Evolutionary conservation across 192 early-diverging fungal species (phyloP).

Genomic region (Rhizophlyctis rosea): DNA sequence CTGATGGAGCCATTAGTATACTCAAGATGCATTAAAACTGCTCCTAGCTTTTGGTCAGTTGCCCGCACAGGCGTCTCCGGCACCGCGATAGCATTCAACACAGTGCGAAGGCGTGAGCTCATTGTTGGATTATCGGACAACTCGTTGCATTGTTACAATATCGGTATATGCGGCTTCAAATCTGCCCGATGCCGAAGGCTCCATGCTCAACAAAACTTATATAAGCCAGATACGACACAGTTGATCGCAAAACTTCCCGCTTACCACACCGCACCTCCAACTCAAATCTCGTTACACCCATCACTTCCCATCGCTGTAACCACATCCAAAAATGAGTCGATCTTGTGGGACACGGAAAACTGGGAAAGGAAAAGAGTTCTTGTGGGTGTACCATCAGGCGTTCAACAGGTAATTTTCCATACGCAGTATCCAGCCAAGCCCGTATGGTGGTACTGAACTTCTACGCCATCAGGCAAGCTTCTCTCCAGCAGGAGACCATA

Average conservation of each 20-base stretch:
- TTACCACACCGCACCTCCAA: constrained; percentile 26
- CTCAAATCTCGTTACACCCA: constrained; percentile 42
- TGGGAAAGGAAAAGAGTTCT: constrained; percentile 49
- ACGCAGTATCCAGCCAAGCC: not conserved
- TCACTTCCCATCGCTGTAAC: constrained; percentile 32
- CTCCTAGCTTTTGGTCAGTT: constrained; percentile 42
- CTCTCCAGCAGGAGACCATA: constrained; percentile 32
- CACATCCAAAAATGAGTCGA: constrained; percentile 34
- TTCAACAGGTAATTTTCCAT: constrained; percentile 45
- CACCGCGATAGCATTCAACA: constrained; percentile 43
- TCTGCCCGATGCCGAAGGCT: not conserved
- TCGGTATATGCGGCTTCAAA: constrained; percentile 30
- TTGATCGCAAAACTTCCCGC: constrained; percentile 45
- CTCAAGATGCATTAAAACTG: not conserved
- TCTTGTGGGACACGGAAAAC: constrained; percentile 51
- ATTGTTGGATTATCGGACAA: constrained; percentile 46
- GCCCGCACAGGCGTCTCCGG: constrained; percentile 43
- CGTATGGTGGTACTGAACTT: not conserved
- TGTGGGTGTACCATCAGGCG: constrained; percentile 29
- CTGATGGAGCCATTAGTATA: too few relatives aligned
- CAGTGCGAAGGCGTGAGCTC: constrained; percentile 38
- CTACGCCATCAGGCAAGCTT: constrained; percentile 29
- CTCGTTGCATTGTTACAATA: constrained; percentile 52
- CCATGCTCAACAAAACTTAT: not conserved
- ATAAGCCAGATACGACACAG: constrained; percentile 36